A percentile compares a stretch with the other conserved stretches of the same genome.
These are phyloP conservation scores for Aspergillus niger DNA, from an alignment of 2,329 filamentous ascomycete genomes.

Conservation along the genomic window DNA sequence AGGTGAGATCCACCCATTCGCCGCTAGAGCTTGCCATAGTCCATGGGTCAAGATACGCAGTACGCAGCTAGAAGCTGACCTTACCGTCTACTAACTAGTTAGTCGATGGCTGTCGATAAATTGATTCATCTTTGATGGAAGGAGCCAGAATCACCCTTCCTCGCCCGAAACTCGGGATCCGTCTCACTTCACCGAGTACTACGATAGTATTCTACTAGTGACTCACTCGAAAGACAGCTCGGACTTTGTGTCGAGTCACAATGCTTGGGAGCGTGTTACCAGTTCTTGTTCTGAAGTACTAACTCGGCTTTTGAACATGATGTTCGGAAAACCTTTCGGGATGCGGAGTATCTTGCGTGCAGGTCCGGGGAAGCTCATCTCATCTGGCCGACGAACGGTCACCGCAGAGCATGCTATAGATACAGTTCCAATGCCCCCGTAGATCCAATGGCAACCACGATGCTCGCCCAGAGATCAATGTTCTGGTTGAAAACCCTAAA, in stretches of 20 bases:
- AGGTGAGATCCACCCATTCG: conserved; percentile 6
- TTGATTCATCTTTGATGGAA: neutral
- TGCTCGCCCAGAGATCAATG: neutral
- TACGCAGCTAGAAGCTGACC: no score
- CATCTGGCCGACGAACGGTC: neutral
- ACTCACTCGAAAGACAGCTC: neutral
- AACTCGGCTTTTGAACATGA: neutral
- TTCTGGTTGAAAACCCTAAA: neutral
- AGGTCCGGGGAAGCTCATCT: neutral
- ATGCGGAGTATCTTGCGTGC: conserved; percentile 3
- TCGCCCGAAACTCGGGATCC: neutral
- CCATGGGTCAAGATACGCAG: neutral
- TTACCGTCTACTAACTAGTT: no score
- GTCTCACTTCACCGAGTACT: neutral
- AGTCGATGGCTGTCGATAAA: no score
- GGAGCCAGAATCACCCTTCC: neutral
- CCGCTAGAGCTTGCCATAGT: neutral
- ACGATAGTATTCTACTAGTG: neutral
- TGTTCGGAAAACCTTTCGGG: neutral
- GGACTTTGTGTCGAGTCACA: neutral
- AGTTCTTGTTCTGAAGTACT: neutral
- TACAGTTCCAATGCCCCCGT: neutral
- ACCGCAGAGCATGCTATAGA: neutral
- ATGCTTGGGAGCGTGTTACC: neutral
- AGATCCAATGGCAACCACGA: neutral